Conservation (phyloP, 1,284 basidiomycete genomes). For the Heterobasidion parviporum region DNA sequence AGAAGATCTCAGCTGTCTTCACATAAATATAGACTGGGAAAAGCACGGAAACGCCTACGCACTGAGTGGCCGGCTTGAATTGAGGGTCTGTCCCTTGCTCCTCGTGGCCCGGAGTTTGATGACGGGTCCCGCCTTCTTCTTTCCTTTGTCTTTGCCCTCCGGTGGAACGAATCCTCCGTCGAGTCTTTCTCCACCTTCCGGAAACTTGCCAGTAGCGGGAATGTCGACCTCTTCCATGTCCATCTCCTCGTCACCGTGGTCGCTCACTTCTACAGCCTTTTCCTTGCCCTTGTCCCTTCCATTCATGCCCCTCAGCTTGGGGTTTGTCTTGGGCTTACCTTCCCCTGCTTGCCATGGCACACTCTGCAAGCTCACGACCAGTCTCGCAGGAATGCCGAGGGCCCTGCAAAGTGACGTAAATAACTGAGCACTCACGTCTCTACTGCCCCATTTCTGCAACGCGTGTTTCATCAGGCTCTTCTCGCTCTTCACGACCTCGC, state of each 20-base stretch:
- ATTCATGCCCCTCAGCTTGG: conserved; percentile 25
- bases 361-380: conserved; percentile 88
- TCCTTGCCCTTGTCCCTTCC: conserved; percentile 22
- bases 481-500: conserved; percentile 65
- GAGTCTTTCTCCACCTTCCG: conserved; percentile 30
- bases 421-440: conserved; percentile 86
- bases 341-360: conserved; percentile 74
- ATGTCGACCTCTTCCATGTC: conserved; percentile 32
- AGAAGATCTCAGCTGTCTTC: background rate
- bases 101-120: conserved; percentile 51
- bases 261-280: conserved; percentile 23
- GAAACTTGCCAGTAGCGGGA: conserved; percentile 19
- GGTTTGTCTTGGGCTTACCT: conserved; percentile 44
- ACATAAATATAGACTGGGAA: background rate
- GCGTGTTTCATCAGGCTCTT: conserved; percentile 90
- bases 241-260: conserved; percentile 25
- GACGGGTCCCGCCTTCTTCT: conserved; percentile 41
- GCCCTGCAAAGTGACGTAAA: conserved; percentile 89
- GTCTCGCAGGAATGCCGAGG: conserved; percentile 79
- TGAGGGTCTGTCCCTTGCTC: conserved; percentile 34
- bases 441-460: conserved; percentile 70
- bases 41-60: conserved; percentile 2
- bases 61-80: conserved; percentile 15
- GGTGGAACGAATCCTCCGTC: conserved; percentile 24
- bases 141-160: conserved; percentile 39